Evolutionary conservation across 192 early-diverging fungal species (phyloP), one percentile per base, ranked within the genome.

Genomic region (Borealophlyctis nickersoniae): DNA sequence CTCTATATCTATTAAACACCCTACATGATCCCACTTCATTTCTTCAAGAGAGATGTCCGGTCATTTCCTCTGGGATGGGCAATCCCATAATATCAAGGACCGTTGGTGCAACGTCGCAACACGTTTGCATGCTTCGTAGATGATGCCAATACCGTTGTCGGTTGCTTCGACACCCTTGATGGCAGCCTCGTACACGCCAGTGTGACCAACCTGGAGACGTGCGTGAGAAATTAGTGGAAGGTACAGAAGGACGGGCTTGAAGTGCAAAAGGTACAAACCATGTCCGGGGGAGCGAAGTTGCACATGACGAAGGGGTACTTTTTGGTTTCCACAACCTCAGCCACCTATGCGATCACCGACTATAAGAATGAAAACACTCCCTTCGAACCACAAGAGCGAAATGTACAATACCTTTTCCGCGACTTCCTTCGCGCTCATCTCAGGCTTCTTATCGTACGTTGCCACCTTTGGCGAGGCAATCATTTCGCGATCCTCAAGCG

Each of bases 91-190:
- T 84, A 28, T 86, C 81, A 61, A 98, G 83, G 59, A 99, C 69
- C 0, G 98, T 99, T 19, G 98, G 98, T 4, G 96, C 96, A 36
- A 99, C 98, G 73, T 98, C 96, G 72, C 91, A 92, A 91, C 77
- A 57, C 77, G 72, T 73, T 92, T 87, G 75, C 95, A 97, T 27
- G 98, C 95, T 62, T 93, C 90, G 72, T 88, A 91, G 68, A 99
- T 91, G 60, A 81, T 78, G 34, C 94, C 94, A 69, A 99, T 98
- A 3, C 88, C 95, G 73, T 88, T 86, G 71, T 99, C 98, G 0
- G 96, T 98, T 2, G 93, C 92, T 56, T 86, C 91, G 48, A 99
- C 91, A 49, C 88, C 98, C 76, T 92, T 81, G 49, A 89, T 79
- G 31, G 96, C 94, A 13, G 92, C 89, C 32, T 93, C 91, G 73